Evolutionary conservation across 192 early-diverging fungal genomes (phyloP).

Genomic region (Pecoramyces ruminantium): DNA sequence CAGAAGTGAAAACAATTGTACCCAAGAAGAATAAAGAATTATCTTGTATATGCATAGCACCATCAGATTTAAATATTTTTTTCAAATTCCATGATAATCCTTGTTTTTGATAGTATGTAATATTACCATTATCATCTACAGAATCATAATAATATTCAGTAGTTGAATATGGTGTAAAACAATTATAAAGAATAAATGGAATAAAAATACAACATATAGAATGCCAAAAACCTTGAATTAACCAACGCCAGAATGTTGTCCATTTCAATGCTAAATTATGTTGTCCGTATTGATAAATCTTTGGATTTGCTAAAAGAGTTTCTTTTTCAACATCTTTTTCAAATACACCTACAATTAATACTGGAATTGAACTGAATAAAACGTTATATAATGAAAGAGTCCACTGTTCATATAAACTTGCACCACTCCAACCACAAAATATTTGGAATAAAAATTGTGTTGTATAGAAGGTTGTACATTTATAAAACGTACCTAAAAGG

Average conservation of each 20-base stretch:
- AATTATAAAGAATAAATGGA: neutral
- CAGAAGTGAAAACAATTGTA: slow-evolving; percentile 32
- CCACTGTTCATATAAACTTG: slow-evolving; percentile 47
- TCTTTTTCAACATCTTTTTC: neutral
- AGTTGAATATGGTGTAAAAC: neutral
- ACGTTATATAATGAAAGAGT: slow-evolving; percentile 21
- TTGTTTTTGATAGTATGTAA: neutral
- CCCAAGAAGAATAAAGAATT: slow-evolving; percentile 17
- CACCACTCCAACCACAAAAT: slow-evolving; percentile 57
- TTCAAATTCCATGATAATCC: neutral
- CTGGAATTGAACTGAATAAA: neutral
- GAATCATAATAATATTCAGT: neutral
- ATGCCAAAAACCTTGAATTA: neutral
- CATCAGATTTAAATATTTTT: neutral
- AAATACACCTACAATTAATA: neutral
- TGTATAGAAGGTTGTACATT: slow-evolving; percentile 62
- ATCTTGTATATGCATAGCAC: neutral
- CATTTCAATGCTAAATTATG: neutral
- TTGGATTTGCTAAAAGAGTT: neutral
- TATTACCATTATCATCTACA: neutral
- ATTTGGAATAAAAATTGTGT: slow-evolving; percentile 60
- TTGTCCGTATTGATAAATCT: neutral
- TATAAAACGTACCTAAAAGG: slow-evolving; percentile 75
- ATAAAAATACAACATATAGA: neutral
- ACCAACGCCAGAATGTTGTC: neutral